Evolutionary conservation across 2,329 filamentous ascomycete species (phyloP).

Genomic region (Blumeriella jaapii): DNA sequence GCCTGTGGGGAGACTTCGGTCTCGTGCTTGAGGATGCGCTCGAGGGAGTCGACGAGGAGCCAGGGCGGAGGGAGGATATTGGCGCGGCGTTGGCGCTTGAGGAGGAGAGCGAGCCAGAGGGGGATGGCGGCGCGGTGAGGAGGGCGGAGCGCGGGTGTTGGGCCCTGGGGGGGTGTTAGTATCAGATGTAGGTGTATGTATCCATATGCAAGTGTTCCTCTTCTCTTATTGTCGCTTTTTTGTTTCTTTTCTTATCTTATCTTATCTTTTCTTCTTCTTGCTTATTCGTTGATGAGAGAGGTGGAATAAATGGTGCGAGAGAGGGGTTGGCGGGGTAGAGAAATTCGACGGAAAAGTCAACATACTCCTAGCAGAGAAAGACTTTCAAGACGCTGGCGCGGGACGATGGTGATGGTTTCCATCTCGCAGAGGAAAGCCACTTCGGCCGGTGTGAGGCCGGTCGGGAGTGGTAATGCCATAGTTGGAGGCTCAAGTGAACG

Average conservation of each 20-base stretch:
- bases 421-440: conserved; percentile 94
- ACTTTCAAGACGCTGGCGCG: conserved; percentile 77
- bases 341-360: too few species aligned
- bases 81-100: conserved; percentile 87
- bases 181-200: conserved; percentile 4
- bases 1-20: conserved; percentile 57
- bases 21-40: conserved; percentile 69
- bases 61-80: conserved; percentile 88
- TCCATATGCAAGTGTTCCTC: conserved; percentile 1
- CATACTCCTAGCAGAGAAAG: conserved; percentile 78
- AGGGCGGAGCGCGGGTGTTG: conserved; percentile 64
- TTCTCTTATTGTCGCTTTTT: too few species aligned
- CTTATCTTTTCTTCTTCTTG: too few species aligned
- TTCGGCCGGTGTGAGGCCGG: conserved; percentile 68
- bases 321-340: conserved; percentile 24
- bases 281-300: too few species aligned
- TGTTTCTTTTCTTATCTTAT: too few species aligned
- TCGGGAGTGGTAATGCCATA: conserved; percentile 27
- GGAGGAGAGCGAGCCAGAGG: conserved; percentile 86
- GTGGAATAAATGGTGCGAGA: too few species aligned
- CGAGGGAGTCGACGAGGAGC: conserved; percentile 67
- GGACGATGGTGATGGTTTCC: conserved; percentile 88
- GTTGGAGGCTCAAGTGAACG: conserved; percentile 2
- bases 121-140: conserved; percentile 71
- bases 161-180: conserved; percentile 53